Evolutionary conservation across 2,329 filamentous ascomycete genomes (phyloP).

Genomic region (Metarhizium album): DNA sequence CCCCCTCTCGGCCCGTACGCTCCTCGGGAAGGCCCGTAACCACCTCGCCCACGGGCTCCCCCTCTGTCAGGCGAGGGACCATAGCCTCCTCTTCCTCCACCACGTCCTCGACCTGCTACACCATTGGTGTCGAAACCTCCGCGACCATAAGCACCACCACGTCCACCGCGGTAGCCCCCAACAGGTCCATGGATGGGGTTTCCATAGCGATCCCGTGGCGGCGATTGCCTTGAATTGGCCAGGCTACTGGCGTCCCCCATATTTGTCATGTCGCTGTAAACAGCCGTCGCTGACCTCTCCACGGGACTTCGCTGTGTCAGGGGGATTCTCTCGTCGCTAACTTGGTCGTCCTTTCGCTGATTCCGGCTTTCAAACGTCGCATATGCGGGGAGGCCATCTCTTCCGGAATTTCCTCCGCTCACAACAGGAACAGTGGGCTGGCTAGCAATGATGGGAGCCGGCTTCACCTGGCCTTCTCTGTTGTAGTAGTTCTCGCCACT

Average conservation of each 20-base stretch:
- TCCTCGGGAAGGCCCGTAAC: conserved; percentile 23
- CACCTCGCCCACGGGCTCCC: conserved; percentile 27
- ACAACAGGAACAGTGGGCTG: conserved; percentile 50
- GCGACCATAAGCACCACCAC: conserved; percentile 38
- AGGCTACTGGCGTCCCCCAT: conserved; percentile 23
- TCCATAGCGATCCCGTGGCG: conserved; percentile 53
- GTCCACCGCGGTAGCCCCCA: conserved; percentile 34
- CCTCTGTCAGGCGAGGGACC: conserved; percentile 28
- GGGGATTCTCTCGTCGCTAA: conserved; percentile 60
- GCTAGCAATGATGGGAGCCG: conserved; percentile 28
- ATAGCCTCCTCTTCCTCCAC: conserved; percentile 32
- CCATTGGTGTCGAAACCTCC: conserved; percentile 39
- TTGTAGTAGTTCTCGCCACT: conserved; percentile 88
- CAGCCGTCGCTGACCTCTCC: conserved; percentile 39
- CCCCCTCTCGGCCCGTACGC: conserved; percentile 20
- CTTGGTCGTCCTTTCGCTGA: conserved; percentile 49
- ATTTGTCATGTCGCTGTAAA: conserved; percentile 27
- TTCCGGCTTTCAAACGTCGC: conserved; percentile 59
- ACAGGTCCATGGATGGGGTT: conserved; percentile 41
- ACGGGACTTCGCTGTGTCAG: conserved; percentile 56
- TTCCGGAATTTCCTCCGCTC: conserved; percentile 41
- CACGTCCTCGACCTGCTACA: conserved; percentile 26
- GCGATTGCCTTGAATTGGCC: conserved; percentile 26
- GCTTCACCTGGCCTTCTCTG: conserved; percentile 47
- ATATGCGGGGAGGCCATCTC: conserved; percentile 42